Evolutionary conservation across 768 basidiomycete species (phyloP).

Genomic region (Scleroderma bovista): DNA sequence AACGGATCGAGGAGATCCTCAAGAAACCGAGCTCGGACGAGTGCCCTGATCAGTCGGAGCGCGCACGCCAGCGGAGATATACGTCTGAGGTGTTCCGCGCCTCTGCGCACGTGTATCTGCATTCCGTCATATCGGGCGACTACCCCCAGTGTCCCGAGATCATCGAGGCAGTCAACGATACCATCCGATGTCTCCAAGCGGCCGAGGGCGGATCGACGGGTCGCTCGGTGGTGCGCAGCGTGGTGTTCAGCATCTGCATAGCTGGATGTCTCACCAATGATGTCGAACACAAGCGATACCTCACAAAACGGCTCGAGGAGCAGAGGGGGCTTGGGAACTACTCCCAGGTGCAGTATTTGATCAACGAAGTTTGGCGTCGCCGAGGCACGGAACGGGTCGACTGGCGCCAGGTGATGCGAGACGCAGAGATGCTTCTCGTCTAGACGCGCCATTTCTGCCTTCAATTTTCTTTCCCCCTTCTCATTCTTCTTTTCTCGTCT

Average conservation of each 20-base stretch:
- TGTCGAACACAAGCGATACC: constrained; percentile 33
- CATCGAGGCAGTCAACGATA: constrained; percentile 44
- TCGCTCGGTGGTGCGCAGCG: constrained; percentile 63
- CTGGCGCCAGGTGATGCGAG: constrained; percentile 56
- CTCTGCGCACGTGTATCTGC: constrained; percentile 69
- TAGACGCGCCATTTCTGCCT: constrained; percentile 18
- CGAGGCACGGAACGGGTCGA: constrained; percentile 38
- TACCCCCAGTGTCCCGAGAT: constrained; percentile 64
- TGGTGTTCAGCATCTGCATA: constrained; percentile 74
- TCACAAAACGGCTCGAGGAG: constrained; percentile 43
- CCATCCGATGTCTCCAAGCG: constrained; percentile 40
- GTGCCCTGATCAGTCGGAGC: constrained; percentile 13
- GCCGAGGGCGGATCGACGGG: constrained; percentile 35
- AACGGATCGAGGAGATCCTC: constrained; percentile 42
- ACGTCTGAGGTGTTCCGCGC: constrained; percentile 67
- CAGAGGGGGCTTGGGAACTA: constrained; percentile 65
- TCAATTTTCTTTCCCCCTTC: background rate
- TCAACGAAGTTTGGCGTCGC: constrained; percentile 56
- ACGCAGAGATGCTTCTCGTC: constrained; percentile 54
- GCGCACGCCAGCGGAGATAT: constrained; percentile 35
- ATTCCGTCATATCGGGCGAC: constrained; percentile 72
- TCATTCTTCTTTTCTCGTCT: background rate
- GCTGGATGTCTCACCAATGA: constrained; percentile 65
- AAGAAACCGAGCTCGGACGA: constrained; percentile 13
- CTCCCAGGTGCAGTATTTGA: constrained; percentile 44